Conservation (phyloP, 2,329 filamentous ascomycete species). For the Exophiala viscosa region DNA sequence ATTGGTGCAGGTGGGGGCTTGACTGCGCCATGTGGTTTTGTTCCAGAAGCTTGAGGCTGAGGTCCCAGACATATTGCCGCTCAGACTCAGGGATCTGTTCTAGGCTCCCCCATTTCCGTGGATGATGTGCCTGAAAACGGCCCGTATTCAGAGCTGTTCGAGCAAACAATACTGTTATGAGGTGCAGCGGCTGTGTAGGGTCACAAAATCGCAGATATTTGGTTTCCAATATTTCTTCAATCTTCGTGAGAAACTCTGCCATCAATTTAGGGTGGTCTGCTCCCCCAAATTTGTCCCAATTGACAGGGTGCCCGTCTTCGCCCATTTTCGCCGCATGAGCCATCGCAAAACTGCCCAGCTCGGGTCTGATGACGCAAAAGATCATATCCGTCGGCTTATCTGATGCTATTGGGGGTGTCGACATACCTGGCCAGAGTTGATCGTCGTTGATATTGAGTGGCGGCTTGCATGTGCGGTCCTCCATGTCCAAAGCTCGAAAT, state of each 20-base stretch:
- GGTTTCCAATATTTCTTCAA: slow-evolving; percentile 32
- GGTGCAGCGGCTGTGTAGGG: slow-evolving; percentile 37
- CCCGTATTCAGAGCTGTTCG: slow-evolving; percentile 42
- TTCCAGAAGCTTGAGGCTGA: slow-evolving; percentile 32
- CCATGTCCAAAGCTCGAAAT: slow-evolving; percentile 24
- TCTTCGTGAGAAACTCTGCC: slow-evolving; percentile 23
- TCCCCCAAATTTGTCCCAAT: not conserved
- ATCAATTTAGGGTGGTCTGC: slow-evolving; percentile 1
- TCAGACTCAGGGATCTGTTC: slow-evolving; percentile 31
- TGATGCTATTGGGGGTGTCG: slow-evolving; percentile 7
- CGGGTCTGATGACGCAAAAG: slow-evolving; percentile 11
- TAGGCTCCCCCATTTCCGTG: slow-evolving; percentile 33
- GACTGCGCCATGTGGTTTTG: slow-evolving; percentile 40
- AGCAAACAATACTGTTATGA: slow-evolving; percentile 40
- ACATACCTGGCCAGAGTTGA: slow-evolving; percentile 49
- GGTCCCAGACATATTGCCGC: slow-evolving; percentile 31
- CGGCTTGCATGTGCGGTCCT: slow-evolving; percentile 29
- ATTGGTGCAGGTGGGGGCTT: slow-evolving; percentile 30
- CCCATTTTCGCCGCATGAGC: not conserved
- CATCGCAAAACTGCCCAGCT: slow-evolving; percentile 13
- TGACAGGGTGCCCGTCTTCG: not conserved
- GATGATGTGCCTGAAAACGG: slow-evolving; percentile 33
- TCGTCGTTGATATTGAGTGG: slow-evolving; percentile 59
- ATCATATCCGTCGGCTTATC: slow-evolving; percentile 20
- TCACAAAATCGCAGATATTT: slow-evolving; percentile 37